Percentiles rank a stretch among this genome's conserved stretches.
Conservation (phyloP, 768 basidiomycete genomes). For the Suillus discolor region DNA sequence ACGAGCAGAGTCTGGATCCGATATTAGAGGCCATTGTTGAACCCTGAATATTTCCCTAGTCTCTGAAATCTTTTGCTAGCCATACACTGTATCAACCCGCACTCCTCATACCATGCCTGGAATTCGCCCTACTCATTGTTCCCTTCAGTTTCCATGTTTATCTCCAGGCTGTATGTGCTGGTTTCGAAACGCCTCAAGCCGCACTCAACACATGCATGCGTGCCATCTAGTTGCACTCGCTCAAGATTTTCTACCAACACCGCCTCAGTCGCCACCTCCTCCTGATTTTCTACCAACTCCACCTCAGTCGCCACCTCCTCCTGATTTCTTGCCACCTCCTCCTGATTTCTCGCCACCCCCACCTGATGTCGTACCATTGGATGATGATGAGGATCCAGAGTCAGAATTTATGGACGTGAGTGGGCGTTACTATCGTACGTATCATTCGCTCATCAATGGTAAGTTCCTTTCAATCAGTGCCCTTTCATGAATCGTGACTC, state of each 20-base stretch:
- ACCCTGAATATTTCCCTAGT: too few species aligned
- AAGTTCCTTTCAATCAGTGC: neutral
- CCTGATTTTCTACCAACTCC: neutral
- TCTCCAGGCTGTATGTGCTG: constrained; percentile 3
- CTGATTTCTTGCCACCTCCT: neutral
- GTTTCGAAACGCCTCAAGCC: neutral
- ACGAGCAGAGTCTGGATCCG: too few species aligned
- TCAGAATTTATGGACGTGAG: neutral
- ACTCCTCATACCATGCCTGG: neutral
- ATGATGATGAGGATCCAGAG: neutral
- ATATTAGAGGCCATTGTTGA: too few species aligned
- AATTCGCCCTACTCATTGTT: neutral
- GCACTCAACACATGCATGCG: constrained; percentile 8
- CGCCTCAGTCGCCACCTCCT: neutral
- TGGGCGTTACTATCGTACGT: neutral
- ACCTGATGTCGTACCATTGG: too few species aligned
- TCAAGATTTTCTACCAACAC: neutral
- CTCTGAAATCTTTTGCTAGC: too few species aligned
- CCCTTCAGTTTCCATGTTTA: neutral
- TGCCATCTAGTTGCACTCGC: constrained; percentile 2
- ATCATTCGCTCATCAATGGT: neutral
- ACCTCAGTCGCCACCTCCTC: neutral
- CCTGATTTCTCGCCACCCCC: neutral
- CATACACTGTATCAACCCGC: neutral
- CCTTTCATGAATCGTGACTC: too few species aligned